These are phyloP conservation scores for Solanum chiquidenum DNA, from an alignment of 257 asterid species.

Conservation along the genomic window DNA sequence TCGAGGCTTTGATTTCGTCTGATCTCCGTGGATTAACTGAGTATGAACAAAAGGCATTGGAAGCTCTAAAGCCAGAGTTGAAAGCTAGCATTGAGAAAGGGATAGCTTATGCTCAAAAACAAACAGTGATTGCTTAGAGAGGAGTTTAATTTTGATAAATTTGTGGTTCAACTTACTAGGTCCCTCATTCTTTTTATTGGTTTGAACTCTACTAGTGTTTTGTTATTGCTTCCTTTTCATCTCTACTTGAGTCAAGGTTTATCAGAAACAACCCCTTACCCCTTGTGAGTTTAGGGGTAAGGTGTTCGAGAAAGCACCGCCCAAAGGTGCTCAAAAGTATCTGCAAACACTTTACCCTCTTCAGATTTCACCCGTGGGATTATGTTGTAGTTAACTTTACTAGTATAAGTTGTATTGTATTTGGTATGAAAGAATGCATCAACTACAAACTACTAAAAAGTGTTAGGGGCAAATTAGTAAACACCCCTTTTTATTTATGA, in stretches of 20 bases:
- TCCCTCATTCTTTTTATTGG: not conserved
- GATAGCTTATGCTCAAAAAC: slow-evolving; percentile 1
- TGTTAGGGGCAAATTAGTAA: too few relatives aligned
- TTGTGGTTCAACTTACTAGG: not conserved
- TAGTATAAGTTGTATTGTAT: not conserved
- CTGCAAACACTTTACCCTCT: too few relatives aligned
- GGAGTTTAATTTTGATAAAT: not conserved
- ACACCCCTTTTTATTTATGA: too few relatives aligned
- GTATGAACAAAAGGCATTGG: slow-evolving; percentile 1
- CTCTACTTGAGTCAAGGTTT: not conserved
- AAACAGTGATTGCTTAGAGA: not conserved
- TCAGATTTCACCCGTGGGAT: too few relatives aligned
- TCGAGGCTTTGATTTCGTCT: slow-evolving; percentile 7
- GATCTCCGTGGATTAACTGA: slow-evolving; percentile 6
- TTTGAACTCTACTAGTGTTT: not conserved
- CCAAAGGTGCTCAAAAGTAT: not conserved
- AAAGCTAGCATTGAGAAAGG: slow-evolving; percentile 12
- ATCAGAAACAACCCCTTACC: not conserved
- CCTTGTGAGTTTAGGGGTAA: not conserved
- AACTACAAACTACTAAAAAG: too few relatives aligned
- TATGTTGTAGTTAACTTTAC: too few relatives aligned
- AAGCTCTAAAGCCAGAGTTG: slow-evolving; percentile 5
- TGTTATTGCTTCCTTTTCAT: not conserved
- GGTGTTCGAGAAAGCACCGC: not conserved
- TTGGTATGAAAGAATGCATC: too few relatives aligned